Base-by-base conservation (phyloP, 257 asterid species). In the Linderniella brevidens region DNA sequence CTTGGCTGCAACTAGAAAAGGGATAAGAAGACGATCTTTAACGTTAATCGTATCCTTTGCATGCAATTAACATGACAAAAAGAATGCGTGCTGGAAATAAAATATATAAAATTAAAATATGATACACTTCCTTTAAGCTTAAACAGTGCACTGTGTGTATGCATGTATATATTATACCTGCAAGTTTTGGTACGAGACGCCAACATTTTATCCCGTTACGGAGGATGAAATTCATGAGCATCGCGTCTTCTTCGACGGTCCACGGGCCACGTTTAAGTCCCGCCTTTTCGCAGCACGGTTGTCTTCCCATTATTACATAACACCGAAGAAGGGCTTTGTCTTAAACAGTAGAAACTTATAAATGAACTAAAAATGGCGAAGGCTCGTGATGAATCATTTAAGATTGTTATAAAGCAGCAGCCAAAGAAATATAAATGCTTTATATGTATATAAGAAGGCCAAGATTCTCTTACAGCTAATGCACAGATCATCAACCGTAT, bases 251-350 rank as follows among this genome's bases (percentile, higher is more conserved):
- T 63, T 85, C 87, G 35, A 71, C 57, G 0, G 92, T 85, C 95
- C 93, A 85, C 0, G 92, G 93, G 20, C 95, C 92, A 19, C 93
- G 76, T 58, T 66, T 80, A 11, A 85, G 70, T 16, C 92, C 93
- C 3, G 67, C 66, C 53, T 73, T 80, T 16, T 85, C 95, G 48
- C 93, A 85, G 35, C 92, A 85, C 48, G 93, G 93, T 55, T 78
- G 93, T 48, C 96, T 66, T 58, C 96, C 93, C 96, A 85, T 85
- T 3, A 19, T 0, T 3, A 19, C 15, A 29, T 15, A 16, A 18
- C 13, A 52, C 4, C 8, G 4, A 32, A 35, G 37, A 17, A 60
- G 19, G 5, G 13, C n/a, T 48, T 18, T 8, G 32, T 9, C 8
- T 10, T 16, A 10, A n/a, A 48, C 3, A 38, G 37, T 9, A 48